Base-by-base conservation (phyloP, 2,329 filamentous ascomycete species). In the Colletotrichum kahawae region DNA sequence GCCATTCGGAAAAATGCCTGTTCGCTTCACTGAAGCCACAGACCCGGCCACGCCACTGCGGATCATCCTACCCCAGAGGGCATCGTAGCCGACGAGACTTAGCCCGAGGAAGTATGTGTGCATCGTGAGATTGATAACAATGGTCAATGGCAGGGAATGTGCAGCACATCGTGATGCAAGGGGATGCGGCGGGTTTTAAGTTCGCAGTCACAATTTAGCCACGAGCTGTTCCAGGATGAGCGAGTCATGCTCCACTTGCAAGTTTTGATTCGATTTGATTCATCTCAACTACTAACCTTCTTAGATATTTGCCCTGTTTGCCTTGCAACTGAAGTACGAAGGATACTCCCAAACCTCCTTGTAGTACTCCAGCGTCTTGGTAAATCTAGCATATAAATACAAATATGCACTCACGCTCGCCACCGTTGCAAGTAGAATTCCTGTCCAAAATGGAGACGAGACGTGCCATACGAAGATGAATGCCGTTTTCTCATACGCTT, bases 291-390 rank as follows among this genome's bases (percentile, higher is more conserved):
- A 31, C 24, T 27, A 27, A 4, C 24, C 24, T 27, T n/a, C 21
- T 72, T 43, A 72, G 13, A 72, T 67, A 5, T 56, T 36, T 2
- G 24, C 24, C 24, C 70, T 62, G 12, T 68, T 68, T 12, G 34
- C 54, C 31, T 72, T 68, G 7, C 56, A 63, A 38, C 38, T 54
- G 21, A 63, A 72, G 14, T 67, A 72, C 3, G 70, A 68, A 7
- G 70, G 64, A 43, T 68, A 72, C 21, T 72, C 64, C 64, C 70
- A 72, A 4, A 68, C 64, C n/a, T 72, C 70, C 31, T 54, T 38
- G 18, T 72, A 56, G 18, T 72, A 72, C 36, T 62, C 64, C 64
- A 72, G 31, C 12, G 64, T 72, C 7, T 56, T 56, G 1, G 70
- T 48, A 27, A 72, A 72, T n/a, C 14, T 62, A 8, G 64, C 12